Evolutionary conservation across 1,284 basidiomycete species (phyloP), one percentile per base, ranked within the genome.

Genomic region (Golubevia pallescens): DNA sequence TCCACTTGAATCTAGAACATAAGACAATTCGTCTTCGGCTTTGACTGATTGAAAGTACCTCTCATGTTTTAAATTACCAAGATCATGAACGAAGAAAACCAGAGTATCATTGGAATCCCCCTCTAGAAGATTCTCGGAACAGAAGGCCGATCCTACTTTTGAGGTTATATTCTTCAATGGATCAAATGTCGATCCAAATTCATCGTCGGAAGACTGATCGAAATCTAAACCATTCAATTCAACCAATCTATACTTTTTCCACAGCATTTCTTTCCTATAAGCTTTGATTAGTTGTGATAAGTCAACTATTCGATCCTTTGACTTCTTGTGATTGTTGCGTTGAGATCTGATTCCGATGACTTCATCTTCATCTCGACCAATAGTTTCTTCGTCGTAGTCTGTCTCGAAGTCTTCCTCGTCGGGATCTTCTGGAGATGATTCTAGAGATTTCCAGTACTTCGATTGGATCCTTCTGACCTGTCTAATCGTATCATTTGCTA

Each of bases 401-500:
- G 60, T 10, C 14, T 55, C 53, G 19, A 32, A 52, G 23, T 61
- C 60, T 3, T 55, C 48, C 5, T 48, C 60, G 6, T 24, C n/a
- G 7, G 60, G 60, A 51, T 34, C n/a, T 19, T 21, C 24, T 20
- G 19, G 19, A 52, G 60, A 61, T 57, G 3, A 21, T 10, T 32
- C 14, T 20, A 62, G 23, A 19, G 38, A 56, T 5, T 24, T 51
- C 61, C 61, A 62, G 23, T 28, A 62, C 21, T 38, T 32, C 23
- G 38, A 48, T 42, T 62, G 61, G 24, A 62, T 32, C 20, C 21
- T 24, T 38, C 23, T 23, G n/a, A 62, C 61, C 8, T 62, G 51
- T 19, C 14, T 3, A 19, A 62, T 57, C n/a, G 52, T 56, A 16
- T 62, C 61, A 16, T 57, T 13, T 10, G 61, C 51, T 7, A 56